These are phyloP conservation scores for Hyphopichia homilentoma DNA, from an alignment of 805 yeast genomes.

Conservation along the genomic window DNA sequence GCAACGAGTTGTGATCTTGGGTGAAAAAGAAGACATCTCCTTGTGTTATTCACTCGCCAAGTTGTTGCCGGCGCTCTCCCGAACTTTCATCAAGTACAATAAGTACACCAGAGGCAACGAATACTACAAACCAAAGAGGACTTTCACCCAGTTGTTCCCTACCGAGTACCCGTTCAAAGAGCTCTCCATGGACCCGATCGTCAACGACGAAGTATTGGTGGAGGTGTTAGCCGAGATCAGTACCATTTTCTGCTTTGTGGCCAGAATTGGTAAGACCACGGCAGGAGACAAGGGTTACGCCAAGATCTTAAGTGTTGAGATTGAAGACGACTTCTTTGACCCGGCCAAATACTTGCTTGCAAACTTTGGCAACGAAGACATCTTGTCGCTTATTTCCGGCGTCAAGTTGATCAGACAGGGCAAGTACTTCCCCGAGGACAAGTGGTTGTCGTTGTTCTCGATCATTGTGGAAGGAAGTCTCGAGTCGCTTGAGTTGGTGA, in stretches of 20 bases:
- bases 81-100: constrained; percentile 50
- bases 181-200: constrained; percentile 67
- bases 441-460: constrained; percentile 71
- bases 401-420: constrained; percentile 51
- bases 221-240: constrained; percentile 71
- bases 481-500: constrained; percentile 49
- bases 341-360: constrained; percentile 38
- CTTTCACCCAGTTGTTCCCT: constrained; percentile 70
- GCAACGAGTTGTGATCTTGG: constrained; percentile 25
- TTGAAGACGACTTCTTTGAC: constrained; percentile 37
- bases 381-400: constrained; percentile 42
- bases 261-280: constrained; percentile 45
- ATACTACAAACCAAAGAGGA: constrained; percentile 54
- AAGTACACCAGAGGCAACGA: constrained; percentile 45
- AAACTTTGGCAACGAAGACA: constrained; percentile 42
- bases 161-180: constrained; percentile 59
- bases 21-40: constrained; percentile 27
- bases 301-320: constrained; percentile 31
- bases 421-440: constrained; percentile 59
- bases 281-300: constrained; percentile 42
- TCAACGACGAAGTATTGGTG: constrained; percentile 63
- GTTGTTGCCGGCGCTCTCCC: constrained; percentile 51
- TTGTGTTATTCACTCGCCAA: constrained; percentile 49
- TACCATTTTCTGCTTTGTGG: constrained; percentile 53
- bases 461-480: constrained; percentile 54